Evolutionary conservation across 768 basidiomycete species (phyloP), one percentile per base, ranked within the genome.

Genomic region (Rhizopogon sp.): DNA sequence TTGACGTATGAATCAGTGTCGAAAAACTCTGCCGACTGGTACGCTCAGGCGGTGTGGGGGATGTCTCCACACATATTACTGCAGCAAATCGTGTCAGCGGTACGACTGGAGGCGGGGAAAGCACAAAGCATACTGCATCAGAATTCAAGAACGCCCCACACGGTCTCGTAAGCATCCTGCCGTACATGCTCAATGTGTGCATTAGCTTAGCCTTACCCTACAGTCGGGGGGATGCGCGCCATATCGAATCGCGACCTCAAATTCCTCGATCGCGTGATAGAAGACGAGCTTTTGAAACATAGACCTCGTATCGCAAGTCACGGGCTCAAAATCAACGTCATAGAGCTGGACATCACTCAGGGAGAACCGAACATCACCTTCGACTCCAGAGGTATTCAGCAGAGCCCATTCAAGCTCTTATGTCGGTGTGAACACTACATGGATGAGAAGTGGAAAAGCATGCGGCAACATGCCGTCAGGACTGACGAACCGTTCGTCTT

Each of bases 41-140:
- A 57, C 44, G n/a, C 60, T 68, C 28, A 67, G 58, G 50, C 62
- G 66, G 0, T 68, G 68, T 28, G 59, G 39, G 16, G 66, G 68
- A 4, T 70, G 64, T 50, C 57, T 64, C 25, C 67, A 68, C n/a
- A 56, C 66, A 31, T 70, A 60, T 40, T 70, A 70, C 17, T 70
- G 68, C 33, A 60, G 58, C 49, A 60, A 45, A 25, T 50, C 53
- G 39, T 68, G 67, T 56, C 67, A 68, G 57, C 62, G 58, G 25
- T 54, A 60, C 35, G 67, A 68, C 11, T 70, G 67, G 67, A 31
- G 42, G 42, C 28, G 57, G 25, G 67, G 67, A n/a, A 64, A 53
- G 41, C 67, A 68, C 55, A 68, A 66, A 41, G 50, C 56, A 17
- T 70, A 70, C 35, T 68, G 64, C 40, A 54, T 35, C 2, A 50